These are phyloP conservation scores for Olyra latifolia DNA, from an alignment of 176 grass and related monocot species.

Conservation along the genomic window DNA sequence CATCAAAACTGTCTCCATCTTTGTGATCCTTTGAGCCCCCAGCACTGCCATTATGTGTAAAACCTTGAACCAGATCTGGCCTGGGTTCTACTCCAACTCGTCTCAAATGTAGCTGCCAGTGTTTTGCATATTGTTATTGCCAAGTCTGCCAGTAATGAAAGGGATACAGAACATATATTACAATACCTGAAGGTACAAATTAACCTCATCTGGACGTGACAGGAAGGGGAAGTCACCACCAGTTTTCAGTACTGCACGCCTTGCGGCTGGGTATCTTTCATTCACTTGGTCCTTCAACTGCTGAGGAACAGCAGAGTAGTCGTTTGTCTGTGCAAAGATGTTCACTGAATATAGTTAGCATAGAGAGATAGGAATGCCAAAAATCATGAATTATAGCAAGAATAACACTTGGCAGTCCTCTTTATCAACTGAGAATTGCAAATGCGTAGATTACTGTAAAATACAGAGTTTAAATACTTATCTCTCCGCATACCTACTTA, in stretches of 20 bases:
- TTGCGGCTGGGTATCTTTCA: constrained; percentile 86
- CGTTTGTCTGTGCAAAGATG: constrained; percentile 74
- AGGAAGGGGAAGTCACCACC: constrained; percentile 98
- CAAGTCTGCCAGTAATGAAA: constrained; percentile 10
- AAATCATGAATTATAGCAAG: not conserved
- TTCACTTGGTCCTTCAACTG: constrained; percentile 85
- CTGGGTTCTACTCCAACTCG: constrained; percentile 89
- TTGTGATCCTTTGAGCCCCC: constrained; percentile 52
- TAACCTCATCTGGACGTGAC: constrained; percentile 92
- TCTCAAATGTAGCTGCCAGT: constrained; percentile 88
- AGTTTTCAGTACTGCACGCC: constrained; percentile 74
- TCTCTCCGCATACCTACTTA: not conserved
- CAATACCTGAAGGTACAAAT: constrained; percentile 94
- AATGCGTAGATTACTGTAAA: not conserved
- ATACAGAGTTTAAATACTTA: constrained; percentile 2
- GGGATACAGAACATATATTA: not conserved
- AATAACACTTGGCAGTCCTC: not conserved
- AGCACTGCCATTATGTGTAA: constrained; percentile 52
- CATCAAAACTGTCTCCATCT: constrained; percentile 42
- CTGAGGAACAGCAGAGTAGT: constrained; percentile 92
- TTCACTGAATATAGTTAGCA: constrained; percentile 26
- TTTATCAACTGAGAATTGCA: not conserved
- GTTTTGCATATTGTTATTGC: constrained; percentile 32
- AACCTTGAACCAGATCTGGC: constrained; percentile 58
- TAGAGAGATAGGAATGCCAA: not conserved